Evolutionary conservation across 2,329 filamentous ascomycete species (phyloP).

Genomic region (Akanthomyces muscarius): DNA sequence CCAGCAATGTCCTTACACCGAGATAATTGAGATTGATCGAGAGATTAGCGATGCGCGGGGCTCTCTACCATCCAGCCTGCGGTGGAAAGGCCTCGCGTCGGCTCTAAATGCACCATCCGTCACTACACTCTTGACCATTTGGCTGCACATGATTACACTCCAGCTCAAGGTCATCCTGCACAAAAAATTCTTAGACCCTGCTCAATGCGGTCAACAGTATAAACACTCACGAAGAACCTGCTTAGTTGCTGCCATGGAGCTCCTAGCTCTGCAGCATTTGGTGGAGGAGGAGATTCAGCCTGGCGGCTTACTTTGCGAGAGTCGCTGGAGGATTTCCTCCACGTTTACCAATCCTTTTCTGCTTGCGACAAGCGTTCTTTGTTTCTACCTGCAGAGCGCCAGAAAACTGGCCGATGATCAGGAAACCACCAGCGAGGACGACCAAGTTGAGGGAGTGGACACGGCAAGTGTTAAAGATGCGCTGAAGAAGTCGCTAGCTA

Average conservation of each 20-base stretch:
- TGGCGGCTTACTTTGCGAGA: not conserved
- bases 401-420: too few relatives aligned
- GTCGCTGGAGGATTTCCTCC: not conserved
- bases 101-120: not conserved
- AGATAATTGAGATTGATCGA: too few relatives aligned
- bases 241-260: not conserved
- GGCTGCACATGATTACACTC: not conserved
- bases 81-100: too few relatives aligned
- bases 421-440: too few relatives aligned
- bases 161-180: not conserved
- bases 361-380: not conserved
- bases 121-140: not conserved
- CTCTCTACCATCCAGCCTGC: too few relatives aligned
- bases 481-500: too few relatives aligned
- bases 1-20: too few relatives aligned
- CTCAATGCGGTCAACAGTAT: not conserved
- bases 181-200: not conserved
- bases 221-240: not conserved
- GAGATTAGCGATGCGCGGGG: too few relatives aligned
- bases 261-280: not conserved
- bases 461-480: too few relatives aligned
- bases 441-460: too few relatives aligned
- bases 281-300: not conserved
- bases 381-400: not conserved
- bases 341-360: not conserved